Evolutionary conservation across 106 monocot genomes (phyloP), one percentile per base, ranked within the genome.

Genomic region (Cymbidium sinense): DNA sequence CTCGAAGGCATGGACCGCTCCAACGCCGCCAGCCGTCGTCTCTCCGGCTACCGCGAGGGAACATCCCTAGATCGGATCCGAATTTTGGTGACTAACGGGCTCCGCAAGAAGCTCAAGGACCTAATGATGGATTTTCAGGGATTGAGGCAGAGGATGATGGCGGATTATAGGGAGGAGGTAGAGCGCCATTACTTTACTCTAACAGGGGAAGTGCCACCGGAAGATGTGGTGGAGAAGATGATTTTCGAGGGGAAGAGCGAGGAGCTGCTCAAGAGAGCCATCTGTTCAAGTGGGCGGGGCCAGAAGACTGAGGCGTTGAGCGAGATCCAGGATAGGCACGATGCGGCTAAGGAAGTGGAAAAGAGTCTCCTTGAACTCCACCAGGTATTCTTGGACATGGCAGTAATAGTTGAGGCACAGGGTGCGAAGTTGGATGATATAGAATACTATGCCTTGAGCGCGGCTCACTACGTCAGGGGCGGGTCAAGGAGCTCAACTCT

Each of bases 301-400:
- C 19, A 21, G 71, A n/a, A 10, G 0, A 43, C 41, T 85, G 83
- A 79, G 65, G 77, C 88, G 10, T 85, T 91, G 43, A 27, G 76
- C 27, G 94, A 94, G 83, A 94, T 91, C 70, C 87, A 85, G 78
- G 89, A 84, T 64, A 73, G 91, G 78, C 82, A 91, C 43, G 91
- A 82, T 31, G 89, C 89, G 9, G 91, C 85, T 7, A 79, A 80
- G 75, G 94, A 91, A 83, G 58, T 94, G 21, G 91, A 94, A 81
- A 83, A 75, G 80, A 89, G 85, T 62, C 75, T 94, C 81, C 81
- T 76, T 76, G 94, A 94, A 83, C 88, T 93, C 73, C 93, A 93
- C 69, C 91, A 91, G 93, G 88, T 93, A 75, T 93, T 93, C 76
- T 64, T 93, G 35, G 93, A 93, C 85, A 93, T 93, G 93, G 88